These are phyloP conservation scores for Dendrobium chrysotoxum DNA, from an alignment of 106 monocot species.

Conservation along the genomic window DNA sequence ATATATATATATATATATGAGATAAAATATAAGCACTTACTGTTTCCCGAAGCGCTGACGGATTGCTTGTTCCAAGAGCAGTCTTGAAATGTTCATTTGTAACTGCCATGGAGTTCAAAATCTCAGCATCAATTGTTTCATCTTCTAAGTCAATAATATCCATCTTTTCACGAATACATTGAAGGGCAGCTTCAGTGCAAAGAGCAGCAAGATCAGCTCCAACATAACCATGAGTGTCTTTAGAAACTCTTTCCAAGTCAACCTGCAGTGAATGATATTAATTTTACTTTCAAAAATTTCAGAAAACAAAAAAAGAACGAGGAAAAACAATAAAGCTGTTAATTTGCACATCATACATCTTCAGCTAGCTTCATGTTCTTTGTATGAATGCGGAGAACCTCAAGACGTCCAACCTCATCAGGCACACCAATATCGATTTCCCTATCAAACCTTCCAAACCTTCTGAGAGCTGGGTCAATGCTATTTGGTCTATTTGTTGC, in stretches of 20 bases:
- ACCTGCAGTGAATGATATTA: constrained; percentile 26
- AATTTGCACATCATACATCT: constrained; percentile 11
- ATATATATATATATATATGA: background rate
- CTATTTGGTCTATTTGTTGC: constrained; percentile 32
- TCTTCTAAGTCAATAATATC: constrained; percentile 73
- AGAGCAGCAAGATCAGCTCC: constrained; percentile 75
- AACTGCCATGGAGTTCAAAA: constrained; percentile 70
- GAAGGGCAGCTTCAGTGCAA: constrained; percentile 74
- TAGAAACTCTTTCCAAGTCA: constrained; percentile 61
- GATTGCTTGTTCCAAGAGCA: constrained; percentile 73
- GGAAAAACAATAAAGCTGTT: background rate
- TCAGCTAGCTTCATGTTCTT: constrained; percentile 41
- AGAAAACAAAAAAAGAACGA: background rate
- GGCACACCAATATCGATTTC: constrained; percentile 34
- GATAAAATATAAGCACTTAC: constrained; percentile 19
- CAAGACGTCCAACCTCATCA: constrained; percentile 30
- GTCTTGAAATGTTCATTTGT: constrained; percentile 70
- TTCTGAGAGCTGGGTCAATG: constrained; percentile 30
- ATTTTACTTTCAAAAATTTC: background rate
- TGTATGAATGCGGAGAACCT: constrained; percentile 35
- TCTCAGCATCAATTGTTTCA: constrained; percentile 69
- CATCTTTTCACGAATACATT: constrained; percentile 77
- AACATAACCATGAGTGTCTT: constrained; percentile 75
- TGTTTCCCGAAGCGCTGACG: constrained; percentile 69
- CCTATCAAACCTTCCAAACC: constrained; percentile 34